phyloP scores from a whole-genome alignment of 331 rosid species.

The Malus hybrid region DNA sequence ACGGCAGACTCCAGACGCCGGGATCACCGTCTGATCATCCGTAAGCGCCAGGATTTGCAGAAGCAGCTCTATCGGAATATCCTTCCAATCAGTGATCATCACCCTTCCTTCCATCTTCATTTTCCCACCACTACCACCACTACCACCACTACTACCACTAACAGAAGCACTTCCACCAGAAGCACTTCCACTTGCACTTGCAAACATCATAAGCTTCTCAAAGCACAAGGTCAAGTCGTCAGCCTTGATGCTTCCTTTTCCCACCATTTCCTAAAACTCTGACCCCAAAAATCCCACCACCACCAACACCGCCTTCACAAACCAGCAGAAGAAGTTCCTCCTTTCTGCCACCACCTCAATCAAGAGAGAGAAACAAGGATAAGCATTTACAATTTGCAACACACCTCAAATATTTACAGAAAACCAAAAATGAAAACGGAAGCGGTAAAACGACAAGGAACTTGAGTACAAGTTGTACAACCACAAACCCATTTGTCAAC shows the following conservation, averaged over 20 bases:
- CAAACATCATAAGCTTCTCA: constrained; percentile 75
- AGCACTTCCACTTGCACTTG: constrained; percentile 19
- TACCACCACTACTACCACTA: background rate
- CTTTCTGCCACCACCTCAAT: constrained; percentile 9
- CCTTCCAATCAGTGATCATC: constrained; percentile 67
- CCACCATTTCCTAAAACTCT: constrained; percentile 40
- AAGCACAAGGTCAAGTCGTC: constrained; percentile 74
- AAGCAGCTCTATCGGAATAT: constrained; percentile 89
- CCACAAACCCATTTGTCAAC: constrained; percentile 18
- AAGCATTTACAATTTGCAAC: constrained; percentile 4
- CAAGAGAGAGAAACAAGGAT: constrained; percentile 4
- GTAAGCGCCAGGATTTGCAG: constrained; percentile 66
- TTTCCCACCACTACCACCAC: constrained; percentile 25
- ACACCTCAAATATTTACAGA: constrained; percentile 3
- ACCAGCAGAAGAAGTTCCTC: constrained; percentile 1
- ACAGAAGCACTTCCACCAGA: constrained; percentile 4
- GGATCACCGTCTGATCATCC: constrained; percentile 68
- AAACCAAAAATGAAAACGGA: background rate
- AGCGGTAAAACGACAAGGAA: constrained; percentile 18
- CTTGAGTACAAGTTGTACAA: background rate
- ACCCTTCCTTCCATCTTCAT: constrained; percentile 49
- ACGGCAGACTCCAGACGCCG: constrained; percentile 80
- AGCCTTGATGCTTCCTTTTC: constrained; percentile 39
- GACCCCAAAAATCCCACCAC: constrained; percentile 12
- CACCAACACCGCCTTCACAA: constrained; percentile 6